Base-by-base conservation (phyloP, 2,329 filamentous ascomycete genomes). In the Ophiostoma sp. region DNA sequence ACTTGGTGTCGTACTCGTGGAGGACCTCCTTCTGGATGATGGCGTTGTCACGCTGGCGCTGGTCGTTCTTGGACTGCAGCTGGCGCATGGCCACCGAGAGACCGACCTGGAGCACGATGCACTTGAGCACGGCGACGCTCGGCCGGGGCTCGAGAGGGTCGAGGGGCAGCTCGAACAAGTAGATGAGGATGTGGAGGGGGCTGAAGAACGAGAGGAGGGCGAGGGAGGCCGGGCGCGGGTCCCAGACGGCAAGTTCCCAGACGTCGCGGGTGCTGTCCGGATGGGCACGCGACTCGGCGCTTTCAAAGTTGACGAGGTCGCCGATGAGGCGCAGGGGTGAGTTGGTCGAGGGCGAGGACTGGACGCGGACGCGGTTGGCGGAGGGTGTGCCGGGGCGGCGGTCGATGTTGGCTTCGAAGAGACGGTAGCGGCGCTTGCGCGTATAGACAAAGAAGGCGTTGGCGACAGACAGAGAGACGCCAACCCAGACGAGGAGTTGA, bases 1-100 rank as follows among this genome's bases (percentile, higher is more conserved):
- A 98, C 83, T 99, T 99, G 77, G 90, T 93, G 80, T 98, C 94
- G 80, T 99, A 99, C 82, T 99, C 96, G 80, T 94, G 91, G 82
- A 98, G 87, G 5, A 98, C 95, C 82, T 98, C 93, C 78, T 92
- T 94, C 77, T 97, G 94, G 74, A 99, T 92, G 64, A 98, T 87
- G 1, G 90, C 87, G 1, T 89, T 89, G 81, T 99, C 96, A 80
- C 94, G 97, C 75, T 89, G 89, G 80, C 98, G 95, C 80, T 95
- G 95, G 3, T 89, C 87, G 82, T 95, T 98, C 45, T 87, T 90
- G 1, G 87, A 87, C 74, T 92, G 91, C 69, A 98, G 84, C 39
- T 93, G 85, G 70, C 90, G 87, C 76, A 98, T 87, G 81, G 98
- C 93, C 1, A 87, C 84, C 0, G 95, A 95, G 17, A 99, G 84